phyloP scores from a whole-genome alignment of 352 stramenopile species.

The Pythium insidiosum region DNA sequence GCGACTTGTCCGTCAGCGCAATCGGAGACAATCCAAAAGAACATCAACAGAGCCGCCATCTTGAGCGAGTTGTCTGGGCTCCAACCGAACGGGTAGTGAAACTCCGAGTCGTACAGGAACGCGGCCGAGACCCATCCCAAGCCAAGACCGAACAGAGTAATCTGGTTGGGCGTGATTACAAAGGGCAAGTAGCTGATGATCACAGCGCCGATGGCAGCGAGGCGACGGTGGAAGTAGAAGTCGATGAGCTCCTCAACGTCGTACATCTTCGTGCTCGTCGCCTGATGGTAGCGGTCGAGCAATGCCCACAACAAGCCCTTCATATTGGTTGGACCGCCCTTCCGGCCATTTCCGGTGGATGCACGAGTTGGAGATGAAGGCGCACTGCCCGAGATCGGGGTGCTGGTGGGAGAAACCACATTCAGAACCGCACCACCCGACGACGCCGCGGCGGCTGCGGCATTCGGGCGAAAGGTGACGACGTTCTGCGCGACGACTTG shows the following conservation, averaged over 20 bases:
- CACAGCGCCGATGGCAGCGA: conserved; percentile 61
- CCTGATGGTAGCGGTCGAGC: conserved; percentile 59
- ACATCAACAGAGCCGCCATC: conserved; percentile 53
- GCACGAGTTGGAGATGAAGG: no score
- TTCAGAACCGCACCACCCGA: no score
- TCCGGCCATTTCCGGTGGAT: no score
- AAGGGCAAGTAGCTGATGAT: conserved; percentile 81
- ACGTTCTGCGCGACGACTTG: no score
- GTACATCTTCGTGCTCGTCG: conserved; percentile 81
- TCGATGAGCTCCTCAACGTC: conserved; percentile 82
- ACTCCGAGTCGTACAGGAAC: conserved; percentile 78
- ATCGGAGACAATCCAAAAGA: conserved; percentile 81
- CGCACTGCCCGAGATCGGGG: no score
- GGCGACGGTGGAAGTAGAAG: conserved; percentile 76
- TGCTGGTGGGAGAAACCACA: no score
- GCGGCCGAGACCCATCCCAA: conserved; percentile 59
- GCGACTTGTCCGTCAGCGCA: conserved; percentile 77
- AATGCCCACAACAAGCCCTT: conserved; percentile 30
- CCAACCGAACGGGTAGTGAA: conserved; percentile 61
- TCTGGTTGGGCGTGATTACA: conserved; percentile 82
- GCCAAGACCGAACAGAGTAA: conserved; percentile 68
- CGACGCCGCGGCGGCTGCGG: no score
- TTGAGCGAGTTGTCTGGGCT: conserved; percentile 46
- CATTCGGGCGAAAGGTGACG: no score
- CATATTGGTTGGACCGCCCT: no score